Evolutionary conservation across 306 rosid species (phyloP), one percentile per base, ranked within the genome.

Genomic region (Citrullus amarus): DNA sequence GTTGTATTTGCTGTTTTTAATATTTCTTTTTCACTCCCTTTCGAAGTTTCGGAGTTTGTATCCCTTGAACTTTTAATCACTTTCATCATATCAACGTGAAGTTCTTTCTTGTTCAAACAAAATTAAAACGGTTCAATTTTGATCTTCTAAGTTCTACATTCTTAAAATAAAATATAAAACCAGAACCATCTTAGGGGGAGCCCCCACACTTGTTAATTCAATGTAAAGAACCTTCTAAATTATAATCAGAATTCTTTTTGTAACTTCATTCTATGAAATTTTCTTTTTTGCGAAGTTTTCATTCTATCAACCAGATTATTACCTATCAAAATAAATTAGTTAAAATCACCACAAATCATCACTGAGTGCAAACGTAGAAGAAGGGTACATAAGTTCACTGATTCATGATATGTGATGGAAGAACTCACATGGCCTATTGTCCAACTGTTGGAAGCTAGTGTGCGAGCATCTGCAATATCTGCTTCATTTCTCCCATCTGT

Each of bases 361-460:
- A 17, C 20, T 4, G 55, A 43, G 11, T 9, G 56, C 36, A 32
- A 11, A 13, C 7, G 1, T 61, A 6, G 61, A 56, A 25, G 69
- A 11, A 41, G 41, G 9, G 51, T 18, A 30, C 54, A 76, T 36
- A 75, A 50, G 61, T 68, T 68, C 75, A 68, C 54, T 18, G 34
- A 46, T 70, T 13, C 32, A 48, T 14, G 22, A 43, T 39, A 87
- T 25, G 73, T 41, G 34, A 28, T 28, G 5, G 25, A 50, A 50
- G 68, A 58, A 79, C 90, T 89, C 85, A 92, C 99, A 38, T 83
- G 83, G 84, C 86, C 93, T 81, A 82, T 76, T 69, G 53, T 74
- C 96, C 98, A 95, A 61, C 89, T 78, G 50, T 88, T 82, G 62
- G 99, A 95, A 74, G 97, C 93, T 79, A 88, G 82, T 58, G 84